These are phyloP conservation scores for Entoloma clypeatum DNA, from an alignment of 1,284 basidiomycete species.

Conservation along the genomic window DNA sequence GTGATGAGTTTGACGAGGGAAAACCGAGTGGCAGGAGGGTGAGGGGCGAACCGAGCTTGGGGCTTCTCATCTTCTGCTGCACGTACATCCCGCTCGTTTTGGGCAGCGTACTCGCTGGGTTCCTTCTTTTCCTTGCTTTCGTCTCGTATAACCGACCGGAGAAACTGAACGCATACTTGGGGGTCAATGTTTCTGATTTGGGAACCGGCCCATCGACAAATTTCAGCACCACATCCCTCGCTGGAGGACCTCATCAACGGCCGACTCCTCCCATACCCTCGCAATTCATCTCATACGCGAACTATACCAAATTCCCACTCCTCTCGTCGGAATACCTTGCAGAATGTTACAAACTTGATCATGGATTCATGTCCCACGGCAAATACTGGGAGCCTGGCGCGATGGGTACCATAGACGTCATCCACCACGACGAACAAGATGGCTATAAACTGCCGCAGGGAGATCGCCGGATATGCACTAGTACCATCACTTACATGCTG, in stretches of 20 bases:
- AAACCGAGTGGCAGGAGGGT: conserved; percentile 13
- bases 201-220: conserved; percentile 5
- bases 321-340: conserved; percentile 48
- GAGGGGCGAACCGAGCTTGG: conserved; percentile 16
- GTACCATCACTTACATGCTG: conserved; percentile 66
- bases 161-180: conserved; percentile 42
- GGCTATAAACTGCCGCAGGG: conserved; percentile 31
- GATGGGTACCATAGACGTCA: conserved; percentile 43
- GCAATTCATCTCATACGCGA: conserved; percentile 51
- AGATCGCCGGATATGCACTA: conserved; percentile 41
- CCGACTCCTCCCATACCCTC: conserved; percentile 25
- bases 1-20: conserved; percentile 32
- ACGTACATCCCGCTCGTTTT: conserved; percentile 44
- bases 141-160: conserved; percentile 50
- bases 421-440: conserved; percentile 39
- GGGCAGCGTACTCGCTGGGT: conserved; percentile 42
- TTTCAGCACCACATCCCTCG: background rate
- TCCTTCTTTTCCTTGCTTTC: conserved; percentile 49
- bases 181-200: conserved; percentile 26
- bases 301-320: conserved; percentile 58
- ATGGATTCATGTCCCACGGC: conserved; percentile 46
- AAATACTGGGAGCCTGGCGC: conserved; percentile 48
- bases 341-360: conserved; percentile 50
- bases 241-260: conserved; percentile 11
- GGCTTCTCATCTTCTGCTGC: conserved; percentile 23